Conservation (phyloP, 768 basidiomycete genomes). For the Trichaptum fuscoviolaceum region DNA sequence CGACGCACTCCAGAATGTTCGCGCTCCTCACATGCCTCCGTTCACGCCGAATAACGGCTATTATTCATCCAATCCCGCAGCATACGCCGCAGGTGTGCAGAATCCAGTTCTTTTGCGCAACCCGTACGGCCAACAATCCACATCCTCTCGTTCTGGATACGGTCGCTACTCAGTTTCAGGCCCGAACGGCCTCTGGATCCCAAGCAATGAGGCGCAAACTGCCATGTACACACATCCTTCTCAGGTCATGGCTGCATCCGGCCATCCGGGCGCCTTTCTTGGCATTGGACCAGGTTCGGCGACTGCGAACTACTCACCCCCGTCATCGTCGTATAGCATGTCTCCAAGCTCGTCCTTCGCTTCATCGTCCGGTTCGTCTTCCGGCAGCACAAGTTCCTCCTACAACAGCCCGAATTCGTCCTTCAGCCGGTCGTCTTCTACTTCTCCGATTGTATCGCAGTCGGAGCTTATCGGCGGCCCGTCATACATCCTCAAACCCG, state of each 20-base stretch:
- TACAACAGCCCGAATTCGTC: neutral
- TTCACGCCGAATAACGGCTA: neutral
- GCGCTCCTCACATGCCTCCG: neutral
- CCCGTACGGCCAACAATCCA: neutral
- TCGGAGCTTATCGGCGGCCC: neutral
- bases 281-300: neutral
- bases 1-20: neutral
- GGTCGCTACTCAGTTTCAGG: neutral
- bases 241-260: neutral
- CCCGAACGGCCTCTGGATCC: neutral
- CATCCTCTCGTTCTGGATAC: neutral
- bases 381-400: neutral
- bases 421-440: neutral
- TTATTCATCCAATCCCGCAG: neutral
- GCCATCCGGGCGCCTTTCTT: neutral
- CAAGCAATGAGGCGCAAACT: neutral
- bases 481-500: neutral
- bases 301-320: neutral
- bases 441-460: neutral
- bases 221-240: neutral
- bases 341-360: neutral
- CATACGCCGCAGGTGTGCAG: neutral
- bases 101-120: neutral
- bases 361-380: neutral
- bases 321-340: neutral